phyloP scores from a whole-genome alignment of 768 basidiomycete genomes.

The Phanerodontia chrysosporium region DNA sequence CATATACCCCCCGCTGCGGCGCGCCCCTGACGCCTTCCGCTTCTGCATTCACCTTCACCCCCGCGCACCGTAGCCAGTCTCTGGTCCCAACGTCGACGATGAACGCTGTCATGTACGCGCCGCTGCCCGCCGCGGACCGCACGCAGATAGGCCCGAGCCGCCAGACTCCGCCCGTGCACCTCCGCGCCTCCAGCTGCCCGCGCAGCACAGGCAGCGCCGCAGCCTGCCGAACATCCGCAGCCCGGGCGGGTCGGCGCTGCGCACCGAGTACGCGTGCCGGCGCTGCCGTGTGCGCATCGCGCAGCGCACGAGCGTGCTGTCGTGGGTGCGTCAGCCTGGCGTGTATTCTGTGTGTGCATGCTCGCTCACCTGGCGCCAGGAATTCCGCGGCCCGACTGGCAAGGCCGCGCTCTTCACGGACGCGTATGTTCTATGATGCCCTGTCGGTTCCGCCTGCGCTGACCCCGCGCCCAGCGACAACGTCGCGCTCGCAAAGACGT shows the following conservation, averaged over 20 bases:
- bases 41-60: no score
- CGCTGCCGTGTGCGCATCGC: slow-evolving; percentile 10
- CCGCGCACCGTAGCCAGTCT: no score
- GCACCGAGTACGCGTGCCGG: slow-evolving; percentile 8
- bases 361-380: slow-evolving; percentile 29
- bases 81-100: no score
- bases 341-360: neutral
- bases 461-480: slow-evolving; percentile 37
- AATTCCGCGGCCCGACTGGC: slow-evolving; percentile 53
- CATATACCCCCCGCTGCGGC: neutral
- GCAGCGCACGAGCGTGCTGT: slow-evolving; percentile 10
- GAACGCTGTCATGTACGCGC: neutral
- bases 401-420: slow-evolving; percentile 57
- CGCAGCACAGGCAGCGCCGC: neutral
- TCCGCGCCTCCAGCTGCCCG: neutral
- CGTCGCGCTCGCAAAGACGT: slow-evolving; percentile 37
- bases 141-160: neutral
- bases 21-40: no score
- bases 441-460: neutral
- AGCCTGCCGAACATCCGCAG: slow-evolving; percentile 9
- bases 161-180: neutral
- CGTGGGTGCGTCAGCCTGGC: slow-evolving; percentile 14
- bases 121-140: neutral
- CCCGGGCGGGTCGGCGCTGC: slow-evolving; percentile 3
- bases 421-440: slow-evolving; percentile 34